Conservation (phyloP, 305 asterid genomes). For the Fraxinus paxiana region DNA sequence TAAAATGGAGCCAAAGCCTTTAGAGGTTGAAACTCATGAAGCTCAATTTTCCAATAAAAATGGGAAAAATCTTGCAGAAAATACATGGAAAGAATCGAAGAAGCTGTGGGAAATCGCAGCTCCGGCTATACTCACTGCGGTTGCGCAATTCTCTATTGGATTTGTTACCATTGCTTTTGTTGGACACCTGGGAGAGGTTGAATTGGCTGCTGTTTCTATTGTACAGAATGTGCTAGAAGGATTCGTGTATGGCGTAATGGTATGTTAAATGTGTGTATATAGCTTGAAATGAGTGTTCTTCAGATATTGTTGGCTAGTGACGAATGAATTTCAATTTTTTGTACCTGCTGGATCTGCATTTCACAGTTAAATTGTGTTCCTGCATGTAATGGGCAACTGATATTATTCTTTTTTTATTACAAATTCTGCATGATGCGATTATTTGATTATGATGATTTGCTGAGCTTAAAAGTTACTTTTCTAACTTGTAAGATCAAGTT, state of each 20-base stretch:
- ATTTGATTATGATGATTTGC: background rate
- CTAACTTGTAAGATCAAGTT: background rate
- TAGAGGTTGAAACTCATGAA: conserved; percentile 27
- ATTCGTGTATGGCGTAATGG: conserved; percentile 69
- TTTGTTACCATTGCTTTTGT: conserved; percentile 59
- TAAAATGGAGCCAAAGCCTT: conserved; percentile 29
- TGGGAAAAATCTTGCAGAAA: conserved; percentile 15
- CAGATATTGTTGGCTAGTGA: background rate
- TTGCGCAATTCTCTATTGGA: conserved; percentile 62
- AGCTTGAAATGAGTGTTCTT: background rate
- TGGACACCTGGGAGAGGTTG: conserved; percentile 65
- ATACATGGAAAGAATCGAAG: conserved; percentile 52
- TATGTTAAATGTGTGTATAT: conserved; percentile 17
- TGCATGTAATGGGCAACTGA: background rate
- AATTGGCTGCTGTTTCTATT: conserved; percentile 75
- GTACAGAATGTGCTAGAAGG: conserved; percentile 76
- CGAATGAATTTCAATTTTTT: background rate
- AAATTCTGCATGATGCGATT: background rate
- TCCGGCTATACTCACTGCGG: conserved; percentile 63
- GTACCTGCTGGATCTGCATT: background rate
- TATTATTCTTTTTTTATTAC: background rate
- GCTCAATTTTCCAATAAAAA: background rate
- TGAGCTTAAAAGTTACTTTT: background rate
- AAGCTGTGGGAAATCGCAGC: conserved; percentile 61
- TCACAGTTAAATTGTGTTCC: background rate